Percentiles rank a stretch among this genome's conserved stretches.
Evolutionary conservation across 805 yeast species (phyloP).

Genomic region (Metschnikowia cerradonensis): DNA sequence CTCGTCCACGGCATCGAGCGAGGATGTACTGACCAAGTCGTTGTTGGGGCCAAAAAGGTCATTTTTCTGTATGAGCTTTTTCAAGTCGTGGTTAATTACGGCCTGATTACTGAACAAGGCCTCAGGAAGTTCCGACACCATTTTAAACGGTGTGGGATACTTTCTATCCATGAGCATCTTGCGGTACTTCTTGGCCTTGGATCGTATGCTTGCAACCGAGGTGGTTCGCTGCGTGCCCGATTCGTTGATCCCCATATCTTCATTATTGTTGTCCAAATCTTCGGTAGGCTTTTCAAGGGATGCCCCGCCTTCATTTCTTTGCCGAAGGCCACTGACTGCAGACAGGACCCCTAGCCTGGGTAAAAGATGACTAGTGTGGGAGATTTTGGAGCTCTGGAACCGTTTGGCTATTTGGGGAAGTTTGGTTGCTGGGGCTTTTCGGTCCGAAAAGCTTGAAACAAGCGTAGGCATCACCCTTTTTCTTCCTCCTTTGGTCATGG

Average conservation of each 20-base stretch:
- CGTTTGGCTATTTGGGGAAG: background rate
- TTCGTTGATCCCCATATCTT: conserved; percentile 42
- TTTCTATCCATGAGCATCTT: conserved; percentile 27
- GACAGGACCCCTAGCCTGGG: conserved; percentile 67
- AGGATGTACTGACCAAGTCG: conserved; percentile 25
- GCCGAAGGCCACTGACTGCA: conserved; percentile 49
- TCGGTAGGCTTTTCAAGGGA: conserved; percentile 16
- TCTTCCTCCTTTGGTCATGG: conserved; percentile 71
- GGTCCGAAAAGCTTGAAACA: conserved; percentile 43
- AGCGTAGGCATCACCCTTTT: conserved; percentile 71
- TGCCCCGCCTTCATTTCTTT: conserved; percentile 5
- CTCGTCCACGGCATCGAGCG: conserved; percentile 33
- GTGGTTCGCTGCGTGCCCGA: conserved; percentile 16
- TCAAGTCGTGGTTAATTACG: conserved; percentile 29
- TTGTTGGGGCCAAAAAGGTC: conserved; percentile 18
- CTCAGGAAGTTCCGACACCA: conserved; percentile 33
- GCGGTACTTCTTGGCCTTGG: conserved; percentile 30
- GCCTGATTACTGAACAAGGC: conserved; percentile 32
- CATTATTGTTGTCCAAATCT: conserved; percentile 45
- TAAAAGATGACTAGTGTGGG: conserved; percentile 45
- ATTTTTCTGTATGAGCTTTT: conserved; percentile 21
- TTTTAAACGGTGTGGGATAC: conserved; percentile 36
- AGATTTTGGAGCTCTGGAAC: conserved; percentile 26
- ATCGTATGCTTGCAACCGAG: conserved; percentile 29
- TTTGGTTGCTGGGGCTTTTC: conserved; percentile 4